These are phyloP conservation scores for Chalciporus piperatus DNA, from an alignment of 768 basidiomycete genomes.

Conservation along the genomic window DNA sequence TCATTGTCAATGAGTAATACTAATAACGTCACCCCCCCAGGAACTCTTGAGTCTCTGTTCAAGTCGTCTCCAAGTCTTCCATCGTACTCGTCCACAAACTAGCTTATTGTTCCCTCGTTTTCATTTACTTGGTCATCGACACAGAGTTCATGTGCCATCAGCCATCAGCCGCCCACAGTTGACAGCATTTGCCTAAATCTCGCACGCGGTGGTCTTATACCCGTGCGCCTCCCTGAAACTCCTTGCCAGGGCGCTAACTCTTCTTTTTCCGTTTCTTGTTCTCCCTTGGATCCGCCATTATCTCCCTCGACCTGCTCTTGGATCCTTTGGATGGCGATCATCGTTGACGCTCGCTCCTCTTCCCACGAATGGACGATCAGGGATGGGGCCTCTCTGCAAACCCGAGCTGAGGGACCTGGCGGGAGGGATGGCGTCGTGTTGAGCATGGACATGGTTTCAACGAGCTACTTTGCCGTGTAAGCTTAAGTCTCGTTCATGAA, in stretches of 20 bases:
- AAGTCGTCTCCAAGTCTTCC: neutral
- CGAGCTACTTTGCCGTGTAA: conserved; percentile 58
- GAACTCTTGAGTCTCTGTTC: too few relatives aligned
- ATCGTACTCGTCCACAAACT: neutral
- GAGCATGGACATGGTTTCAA: conserved; percentile 52
- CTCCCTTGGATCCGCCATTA: neutral
- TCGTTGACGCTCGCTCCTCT: conserved; percentile 3
- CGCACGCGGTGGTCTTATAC: conserved; percentile 17
- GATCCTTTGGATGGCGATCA: conserved; percentile 11
- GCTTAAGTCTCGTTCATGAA: conserved; percentile 16
- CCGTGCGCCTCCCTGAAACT: neutral
- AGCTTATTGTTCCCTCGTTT: neutral
- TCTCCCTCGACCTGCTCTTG: neutral
- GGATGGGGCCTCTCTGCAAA: conserved; percentile 6
- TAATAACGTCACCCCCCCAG: too few relatives aligned
- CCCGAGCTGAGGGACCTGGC: conserved; percentile 42
- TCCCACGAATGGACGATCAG: conserved; percentile 5
- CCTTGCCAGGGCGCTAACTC: neutral
- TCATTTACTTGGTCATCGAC: neutral
- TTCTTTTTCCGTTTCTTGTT: neutral
- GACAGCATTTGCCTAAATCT: conserved; percentile 16
- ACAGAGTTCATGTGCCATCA: conserved; percentile 12
- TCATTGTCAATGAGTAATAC: too few relatives aligned
- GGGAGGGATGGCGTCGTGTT: conserved; percentile 57
- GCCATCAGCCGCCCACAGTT: neutral